These are phyloP conservation scores for Pseudonitzschia pungens DNA, from an alignment of 108 stramenopile genomes.

Conservation along the genomic window DNA sequence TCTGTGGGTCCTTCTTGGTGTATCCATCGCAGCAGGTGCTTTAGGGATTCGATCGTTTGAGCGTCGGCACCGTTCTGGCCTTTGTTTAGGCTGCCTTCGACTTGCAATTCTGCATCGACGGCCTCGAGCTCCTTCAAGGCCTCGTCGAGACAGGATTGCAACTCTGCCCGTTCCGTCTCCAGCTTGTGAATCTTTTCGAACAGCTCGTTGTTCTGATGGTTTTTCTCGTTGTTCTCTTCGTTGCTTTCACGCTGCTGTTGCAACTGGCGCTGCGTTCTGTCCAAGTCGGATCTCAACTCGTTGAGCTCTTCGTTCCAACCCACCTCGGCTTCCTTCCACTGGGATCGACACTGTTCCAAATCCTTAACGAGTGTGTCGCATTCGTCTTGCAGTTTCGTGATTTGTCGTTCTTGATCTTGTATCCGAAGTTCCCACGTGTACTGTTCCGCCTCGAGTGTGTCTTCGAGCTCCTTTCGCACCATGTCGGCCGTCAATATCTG, in stretches of 20 bases:
- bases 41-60: constrained; percentile 35
- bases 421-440: constrained; percentile 66
- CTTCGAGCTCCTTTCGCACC: constrained; percentile 65
- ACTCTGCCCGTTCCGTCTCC: constrained; percentile 55
- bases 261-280: constrained; percentile 21
- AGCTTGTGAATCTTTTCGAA: constrained; percentile 34
- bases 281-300: constrained; percentile 36
- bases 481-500: constrained; percentile 67
- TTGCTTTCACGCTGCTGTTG: background rate
- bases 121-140: constrained; percentile 62
- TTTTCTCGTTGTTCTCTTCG: constrained; percentile 3
- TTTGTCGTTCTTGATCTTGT: constrained; percentile 58
- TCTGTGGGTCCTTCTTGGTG: constrained; percentile 30
- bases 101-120: constrained; percentile 50
- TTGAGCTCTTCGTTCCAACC: constrained; percentile 44
- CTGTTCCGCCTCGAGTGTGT: constrained; percentile 67
- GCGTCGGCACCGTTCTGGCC: background rate
- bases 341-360: constrained; percentile 37
- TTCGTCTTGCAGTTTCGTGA: constrained; percentile 38
- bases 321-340: constrained; percentile 55
- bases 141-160: constrained; percentile 60
- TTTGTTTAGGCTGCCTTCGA: background rate
- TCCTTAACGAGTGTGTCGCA: constrained; percentile 34
- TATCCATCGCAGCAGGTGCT: constrained; percentile 49
- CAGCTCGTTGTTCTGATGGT: constrained; percentile 7